Base-by-base conservation (phyloP, 2,329 filamentous ascomycete species). In the Penicillium sp. region DNA sequence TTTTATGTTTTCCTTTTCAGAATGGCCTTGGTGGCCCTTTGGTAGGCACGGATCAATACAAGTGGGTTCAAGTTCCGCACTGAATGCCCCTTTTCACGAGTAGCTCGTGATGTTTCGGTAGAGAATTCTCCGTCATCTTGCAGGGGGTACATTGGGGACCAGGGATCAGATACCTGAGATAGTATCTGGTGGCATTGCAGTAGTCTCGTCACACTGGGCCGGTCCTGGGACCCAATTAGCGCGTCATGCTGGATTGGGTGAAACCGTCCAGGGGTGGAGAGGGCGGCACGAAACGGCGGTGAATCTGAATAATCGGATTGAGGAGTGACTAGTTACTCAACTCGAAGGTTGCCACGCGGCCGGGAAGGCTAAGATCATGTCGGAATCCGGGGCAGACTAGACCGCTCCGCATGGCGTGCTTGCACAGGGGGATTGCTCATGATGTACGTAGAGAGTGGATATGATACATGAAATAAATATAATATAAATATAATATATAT, bases 371-470 rank as follows among this genome's bases (percentile, higher is more conserved):
- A 8, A 36, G 36, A 20, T 17, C 36, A 24, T 27, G 46, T n/a
- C n/a, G 29, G 47, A 52, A 56, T 58, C 56, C 46, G 58, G 60
- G 59, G 58, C 15, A 32, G 46, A 37, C 9, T 47, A 51, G 44
- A 44, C 47, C 40, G 46, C 45, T 47, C 26, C 53, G 39, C 39
- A 59, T 62, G 56, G 58, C 60, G 60, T 62, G 60, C 52, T 62
- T 37, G 18, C 33, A 52, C 52, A 56, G 50, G 57, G 59, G 49
- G 53, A 62, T 62, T 61, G 56, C 58, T 61, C 56, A 62, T 58
- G 39, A 40, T 40, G 47, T 37, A 12, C 18, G 18, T 37, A 21
- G 10, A 18, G 15, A 33, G 13, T 33, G 4, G 30, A n/a, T n/a
- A n/a, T n/a, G n/a, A n/a, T n/a, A n/a, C n/a, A n/a, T n/a, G n/a